Conservation (phyloP, 1,284 basidiomycete species). For the Papiliotrema flavescens region DNA sequence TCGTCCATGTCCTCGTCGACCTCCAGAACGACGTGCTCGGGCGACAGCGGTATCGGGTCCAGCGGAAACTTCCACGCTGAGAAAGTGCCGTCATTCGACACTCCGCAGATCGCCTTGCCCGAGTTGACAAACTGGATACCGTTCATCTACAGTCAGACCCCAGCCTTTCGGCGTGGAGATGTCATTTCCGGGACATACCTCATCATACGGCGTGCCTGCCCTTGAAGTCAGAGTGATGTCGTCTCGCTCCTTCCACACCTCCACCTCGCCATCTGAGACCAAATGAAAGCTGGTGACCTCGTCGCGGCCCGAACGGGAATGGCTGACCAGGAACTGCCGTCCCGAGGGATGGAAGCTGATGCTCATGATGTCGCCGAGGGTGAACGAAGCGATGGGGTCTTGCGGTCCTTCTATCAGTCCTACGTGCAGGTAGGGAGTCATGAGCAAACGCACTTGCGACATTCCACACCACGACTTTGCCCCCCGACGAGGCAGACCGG, state of each 20-base stretch:
- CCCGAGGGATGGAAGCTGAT: constrained; percentile 41
- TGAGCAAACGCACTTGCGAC: constrained; percentile 18
- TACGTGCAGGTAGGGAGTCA: neutral
- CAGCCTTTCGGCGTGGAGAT: neutral
- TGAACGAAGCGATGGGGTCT: constrained; percentile 26
- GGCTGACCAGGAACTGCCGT: constrained; percentile 39
- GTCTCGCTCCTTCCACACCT: constrained; percentile 30
- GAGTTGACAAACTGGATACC: constrained; percentile 33
- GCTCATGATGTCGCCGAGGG: constrained; percentile 37
- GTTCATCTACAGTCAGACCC: constrained; percentile 33
- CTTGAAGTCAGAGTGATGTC: constrained; percentile 34
- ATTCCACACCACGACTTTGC: constrained; percentile 38
- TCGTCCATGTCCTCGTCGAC: constrained; percentile 7
- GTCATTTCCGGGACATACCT: constrained; percentile 23
- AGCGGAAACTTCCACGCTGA: constrained; percentile 40
- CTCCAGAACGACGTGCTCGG: neutral
- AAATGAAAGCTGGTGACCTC: constrained; percentile 38
- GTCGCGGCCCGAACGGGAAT: constrained; percentile 24
- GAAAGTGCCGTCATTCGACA: constrained; percentile 41
- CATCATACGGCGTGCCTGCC: constrained; percentile 31
- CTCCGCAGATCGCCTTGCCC: constrained; percentile 34
- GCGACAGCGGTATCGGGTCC: constrained; percentile 4
- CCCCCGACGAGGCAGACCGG: constrained; percentile 20
- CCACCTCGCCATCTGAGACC: constrained; percentile 15
- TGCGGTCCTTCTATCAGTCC: constrained; percentile 15